A percentile compares a stretch with the other conserved stretches of the same genome.
Evolutionary conservation across 2,329 filamentous ascomycete species (phyloP).

Genomic region (Botrytis sinoallii): DNA sequence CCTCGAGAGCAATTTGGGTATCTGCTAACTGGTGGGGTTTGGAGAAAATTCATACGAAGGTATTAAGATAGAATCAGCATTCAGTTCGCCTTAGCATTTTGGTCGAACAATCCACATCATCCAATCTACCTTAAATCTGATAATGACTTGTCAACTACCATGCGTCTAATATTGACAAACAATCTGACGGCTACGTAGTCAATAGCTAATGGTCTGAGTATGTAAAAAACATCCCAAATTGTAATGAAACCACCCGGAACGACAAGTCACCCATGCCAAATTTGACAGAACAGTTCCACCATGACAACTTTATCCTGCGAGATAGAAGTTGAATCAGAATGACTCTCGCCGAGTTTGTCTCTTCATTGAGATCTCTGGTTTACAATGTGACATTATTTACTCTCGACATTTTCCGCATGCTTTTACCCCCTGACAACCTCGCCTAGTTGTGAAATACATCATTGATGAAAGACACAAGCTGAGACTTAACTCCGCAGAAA

Average conservation of each 20-base stretch:
- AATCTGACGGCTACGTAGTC: too few species aligned
- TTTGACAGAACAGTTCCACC: background rate
- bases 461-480: background rate
- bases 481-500: too few species aligned
- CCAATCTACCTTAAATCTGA: too few species aligned
- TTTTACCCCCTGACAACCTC: background rate
- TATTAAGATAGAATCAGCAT: too few species aligned
- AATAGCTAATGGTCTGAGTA: background rate
- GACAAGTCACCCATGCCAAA: background rate
- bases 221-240: background rate
- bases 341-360: background rate
- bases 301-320: background rate
- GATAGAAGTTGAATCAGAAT: background rate
- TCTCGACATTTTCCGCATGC: background rate
- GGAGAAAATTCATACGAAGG: too few species aligned
- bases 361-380: background rate
- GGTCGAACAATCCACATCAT: too few species aligned
- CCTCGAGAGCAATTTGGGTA: too few species aligned
- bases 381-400: background rate
- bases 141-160: too few species aligned
- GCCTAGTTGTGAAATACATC: background rate
- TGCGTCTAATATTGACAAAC: too few species aligned
- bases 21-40: too few species aligned
- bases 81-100: too few species aligned
- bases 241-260: accelerated